These are phyloP conservation scores for Russula virescens DNA, from an alignment of 768 basidiomycete species.

Conservation along the genomic window DNA sequence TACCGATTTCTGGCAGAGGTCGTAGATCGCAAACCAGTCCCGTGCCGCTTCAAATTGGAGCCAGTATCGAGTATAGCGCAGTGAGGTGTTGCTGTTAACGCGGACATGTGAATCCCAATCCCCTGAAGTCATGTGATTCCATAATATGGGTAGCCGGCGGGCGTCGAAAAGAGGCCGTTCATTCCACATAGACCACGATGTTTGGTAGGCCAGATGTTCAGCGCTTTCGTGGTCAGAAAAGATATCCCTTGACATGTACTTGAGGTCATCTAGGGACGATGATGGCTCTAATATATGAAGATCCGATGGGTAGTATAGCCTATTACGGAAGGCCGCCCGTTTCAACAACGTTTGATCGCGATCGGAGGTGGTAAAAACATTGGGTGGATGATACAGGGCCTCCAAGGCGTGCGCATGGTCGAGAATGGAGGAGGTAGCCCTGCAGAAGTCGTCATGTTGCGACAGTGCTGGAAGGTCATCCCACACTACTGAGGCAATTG, in stretches of 20 bases:
- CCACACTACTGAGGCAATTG: background rate
- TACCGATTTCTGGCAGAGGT: background rate
- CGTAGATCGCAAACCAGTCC: slow-evolving; percentile 2
- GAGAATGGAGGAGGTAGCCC: background rate
- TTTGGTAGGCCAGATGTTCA: background rate
- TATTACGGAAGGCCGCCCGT: slow-evolving; percentile 9
- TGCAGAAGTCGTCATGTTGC: slow-evolving; percentile 10
- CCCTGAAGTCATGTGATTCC: background rate
- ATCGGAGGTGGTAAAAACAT: background rate
- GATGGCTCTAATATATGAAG: background rate
- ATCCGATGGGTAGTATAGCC: slow-evolving; percentile 3
- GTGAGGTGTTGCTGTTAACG: background rate
- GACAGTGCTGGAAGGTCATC: slow-evolving; percentile 2
- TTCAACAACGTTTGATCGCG: background rate
- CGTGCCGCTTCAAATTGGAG: background rate
- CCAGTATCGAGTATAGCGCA: slow-evolving; percentile 10
- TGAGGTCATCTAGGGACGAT: background rate
- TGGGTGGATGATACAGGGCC: background rate
- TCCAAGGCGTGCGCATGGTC: slow-evolving; percentile 4
- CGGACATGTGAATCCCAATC: slow-evolving; percentile 1
- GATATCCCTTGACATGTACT: background rate
- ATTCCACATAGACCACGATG: slow-evolving; percentile 1
- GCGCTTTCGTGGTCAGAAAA: too few species aligned
- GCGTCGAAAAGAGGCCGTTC: background rate
- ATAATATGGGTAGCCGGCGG: background rate